Evolutionary conservation across 2,329 filamentous ascomycete species (phyloP).

Genomic region (Trichoderma aggressivum): DNA sequence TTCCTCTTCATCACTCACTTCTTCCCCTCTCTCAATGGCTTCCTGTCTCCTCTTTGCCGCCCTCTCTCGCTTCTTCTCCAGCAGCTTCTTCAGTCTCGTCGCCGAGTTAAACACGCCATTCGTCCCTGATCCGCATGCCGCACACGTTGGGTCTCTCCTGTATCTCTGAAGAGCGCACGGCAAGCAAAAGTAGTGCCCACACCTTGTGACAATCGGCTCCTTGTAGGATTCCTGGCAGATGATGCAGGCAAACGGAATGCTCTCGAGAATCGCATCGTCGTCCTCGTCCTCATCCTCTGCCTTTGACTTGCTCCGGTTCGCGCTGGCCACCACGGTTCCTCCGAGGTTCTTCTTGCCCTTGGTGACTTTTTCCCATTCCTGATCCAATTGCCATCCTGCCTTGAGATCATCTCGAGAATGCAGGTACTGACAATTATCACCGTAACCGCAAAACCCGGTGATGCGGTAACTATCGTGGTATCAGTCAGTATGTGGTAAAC

Average conservation of each 20-base stretch:
- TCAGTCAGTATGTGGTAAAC: background rate
- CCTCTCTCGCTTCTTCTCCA: conserved; percentile 68
- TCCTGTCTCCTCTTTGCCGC: conserved; percentile 56
- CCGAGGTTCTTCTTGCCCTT: conserved; percentile 63
- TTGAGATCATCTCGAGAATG: conserved; percentile 77
- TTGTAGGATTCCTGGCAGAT: conserved; percentile 79
- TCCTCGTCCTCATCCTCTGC: conserved; percentile 28
- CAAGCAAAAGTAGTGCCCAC: conserved; percentile 95
- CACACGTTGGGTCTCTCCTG: conserved; percentile 80
- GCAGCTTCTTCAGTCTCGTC: conserved; percentile 74
- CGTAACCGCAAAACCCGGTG: conserved; percentile 36
- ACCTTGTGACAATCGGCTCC: conserved; percentile 80
- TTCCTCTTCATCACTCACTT: conserved; percentile 45
- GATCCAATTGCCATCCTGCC: conserved; percentile 92
- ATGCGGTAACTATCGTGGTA: background rate
- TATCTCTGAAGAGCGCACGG: conserved; percentile 83
- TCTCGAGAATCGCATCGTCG: conserved; percentile 65
- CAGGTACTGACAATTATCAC: conserved; percentile 64
- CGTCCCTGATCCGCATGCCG: conserved; percentile 79
- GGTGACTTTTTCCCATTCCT: conserved; percentile 84
- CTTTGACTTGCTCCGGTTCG: conserved; percentile 43
- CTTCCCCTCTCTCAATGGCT: conserved; percentile 50
- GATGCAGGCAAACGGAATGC: conserved; percentile 85
- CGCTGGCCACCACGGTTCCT: conserved; percentile 61
- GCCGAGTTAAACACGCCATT: conserved; percentile 87